Evolutionary conservation across 2,329 filamentous ascomycete genomes (phyloP).

Genomic region (Leptographium radiaticola): DNA sequence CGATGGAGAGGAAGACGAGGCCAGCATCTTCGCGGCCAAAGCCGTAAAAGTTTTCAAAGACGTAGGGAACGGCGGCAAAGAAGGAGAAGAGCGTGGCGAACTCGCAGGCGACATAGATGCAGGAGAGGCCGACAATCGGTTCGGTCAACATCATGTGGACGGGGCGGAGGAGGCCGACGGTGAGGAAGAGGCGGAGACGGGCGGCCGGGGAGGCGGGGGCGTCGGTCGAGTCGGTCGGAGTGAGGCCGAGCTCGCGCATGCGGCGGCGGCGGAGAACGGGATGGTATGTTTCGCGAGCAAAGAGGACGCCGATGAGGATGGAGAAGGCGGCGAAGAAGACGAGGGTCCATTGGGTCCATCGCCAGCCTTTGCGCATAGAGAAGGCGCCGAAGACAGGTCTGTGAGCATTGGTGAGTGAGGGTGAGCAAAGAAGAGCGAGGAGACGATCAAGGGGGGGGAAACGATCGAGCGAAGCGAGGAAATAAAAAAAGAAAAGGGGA

Average conservation of each 20-base stretch:
- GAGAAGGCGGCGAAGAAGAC: slow-evolving; percentile 30
- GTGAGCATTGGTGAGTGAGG: background rate
- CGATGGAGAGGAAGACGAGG: slow-evolving; percentile 31
- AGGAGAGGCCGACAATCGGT: slow-evolving; percentile 46
- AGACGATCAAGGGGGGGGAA: background rate
- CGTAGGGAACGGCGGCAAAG: slow-evolving; percentile 37
- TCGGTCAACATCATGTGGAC: slow-evolving; percentile 47
- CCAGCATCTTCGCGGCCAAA: slow-evolving; percentile 30
- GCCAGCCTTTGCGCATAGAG: slow-evolving; percentile 32
- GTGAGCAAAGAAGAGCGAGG: no score
- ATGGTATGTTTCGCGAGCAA: slow-evolving; percentile 43
- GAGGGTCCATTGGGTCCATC: slow-evolving; percentile 39
- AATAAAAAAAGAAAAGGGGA: no score
- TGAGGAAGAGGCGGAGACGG: slow-evolving; percentile 22
- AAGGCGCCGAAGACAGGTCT: slow-evolving; percentile 37
- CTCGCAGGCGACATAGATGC: slow-evolving; percentile 34
- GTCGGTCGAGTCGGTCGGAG: slow-evolving; percentile 3
- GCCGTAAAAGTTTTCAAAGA: slow-evolving; percentile 30
- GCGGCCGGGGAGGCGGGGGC: slow-evolving; percentile 10
- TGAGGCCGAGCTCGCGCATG: slow-evolving; percentile 21
- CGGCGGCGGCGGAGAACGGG: slow-evolving; percentile 30
- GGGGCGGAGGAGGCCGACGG: slow-evolving; percentile 33
- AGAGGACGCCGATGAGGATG: slow-evolving; percentile 23
- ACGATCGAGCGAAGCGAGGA: no score
- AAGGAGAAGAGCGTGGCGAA: slow-evolving; percentile 41